Conservation (phyloP, 805 yeast species). For the Spathaspora girioi region DNA sequence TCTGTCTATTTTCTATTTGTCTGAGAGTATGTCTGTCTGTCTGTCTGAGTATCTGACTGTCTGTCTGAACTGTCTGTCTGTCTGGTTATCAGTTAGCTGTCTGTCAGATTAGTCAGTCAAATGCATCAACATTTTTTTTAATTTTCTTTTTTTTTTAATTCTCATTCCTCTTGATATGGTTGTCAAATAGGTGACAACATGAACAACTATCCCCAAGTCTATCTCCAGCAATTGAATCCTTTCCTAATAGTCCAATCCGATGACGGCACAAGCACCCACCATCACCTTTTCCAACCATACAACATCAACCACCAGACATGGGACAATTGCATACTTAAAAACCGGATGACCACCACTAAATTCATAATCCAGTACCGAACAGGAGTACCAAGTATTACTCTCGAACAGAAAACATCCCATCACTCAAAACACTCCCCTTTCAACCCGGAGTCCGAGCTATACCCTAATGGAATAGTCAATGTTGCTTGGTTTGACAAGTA, state of each 20-base stretch:
- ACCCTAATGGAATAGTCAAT: conserved; percentile 29
- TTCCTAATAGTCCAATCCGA: conserved; percentile 12
- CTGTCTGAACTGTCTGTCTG: no score
- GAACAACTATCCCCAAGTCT: conserved; percentile 28
- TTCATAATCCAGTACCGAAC: conserved; percentile 18
- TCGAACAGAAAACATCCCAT: background rate
- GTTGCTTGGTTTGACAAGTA: conserved; percentile 36
- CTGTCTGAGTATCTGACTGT: no score
- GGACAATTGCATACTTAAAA: conserved; percentile 37
- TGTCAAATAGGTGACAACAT: no score
- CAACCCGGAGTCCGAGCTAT: conserved; percentile 23
- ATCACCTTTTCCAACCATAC: conserved; percentile 11
- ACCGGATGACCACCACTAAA: conserved; percentile 30
- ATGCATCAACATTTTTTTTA: background rate
- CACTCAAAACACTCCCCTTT: conserved; percentile 38
- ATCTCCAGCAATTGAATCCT: conserved; percentile 35
- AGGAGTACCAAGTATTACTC: background rate
- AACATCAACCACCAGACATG: conserved; percentile 21
- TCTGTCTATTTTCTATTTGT: background rate
- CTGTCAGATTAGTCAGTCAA: no score
- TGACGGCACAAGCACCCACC: background rate
- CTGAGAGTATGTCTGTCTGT: background rate
- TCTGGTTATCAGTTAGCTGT: no score
- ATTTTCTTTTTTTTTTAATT: background rate
- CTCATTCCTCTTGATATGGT: no score